A percentile compares a stretch with the other conserved stretches of the same genome.
These are phyloP conservation scores for Aaosphaeria pasadenensis DNA, from an alignment of 2,329 filamentous ascomycete species.

Conservation along the genomic window DNA sequence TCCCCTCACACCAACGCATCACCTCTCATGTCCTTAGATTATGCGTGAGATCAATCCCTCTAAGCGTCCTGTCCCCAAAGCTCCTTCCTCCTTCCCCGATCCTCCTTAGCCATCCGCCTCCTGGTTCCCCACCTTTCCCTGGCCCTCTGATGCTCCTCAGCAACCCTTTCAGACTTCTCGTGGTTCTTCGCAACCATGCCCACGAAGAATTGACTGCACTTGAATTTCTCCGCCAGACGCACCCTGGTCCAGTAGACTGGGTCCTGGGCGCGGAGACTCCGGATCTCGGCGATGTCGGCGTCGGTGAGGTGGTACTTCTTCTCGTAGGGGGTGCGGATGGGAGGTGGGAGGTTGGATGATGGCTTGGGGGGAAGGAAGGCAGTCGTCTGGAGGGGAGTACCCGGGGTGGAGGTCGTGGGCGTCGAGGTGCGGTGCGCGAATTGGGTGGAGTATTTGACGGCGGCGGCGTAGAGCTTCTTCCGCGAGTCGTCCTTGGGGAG, in stretches of 20 bases:
- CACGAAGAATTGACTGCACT: conserved; percentile 62
- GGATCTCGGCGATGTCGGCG: conserved; percentile 58
- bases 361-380: conserved; percentile 21
- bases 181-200: conserved; percentile 53
- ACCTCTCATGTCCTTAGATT: no score
- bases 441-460: conserved; percentile 18
- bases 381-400: conserved; percentile 22
- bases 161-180: conserved; percentile 40
- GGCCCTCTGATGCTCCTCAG: conserved; percentile 51
- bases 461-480: conserved; percentile 43
- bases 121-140: conserved; percentile 60
- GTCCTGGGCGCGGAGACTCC: conserved; percentile 52
- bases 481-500: conserved; percentile 59
- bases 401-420: conserved; percentile 23
- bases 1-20: no score
- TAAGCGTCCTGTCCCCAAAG: conserved; percentile 57
- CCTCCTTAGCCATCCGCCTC: conserved; percentile 60
- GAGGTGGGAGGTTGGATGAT: conserved; percentile 41
- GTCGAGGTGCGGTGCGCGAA: conserved; percentile 17
- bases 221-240: conserved; percentile 60
- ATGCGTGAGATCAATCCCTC: neutral
- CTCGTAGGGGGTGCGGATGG: conserved; percentile 50
- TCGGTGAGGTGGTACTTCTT: conserved; percentile 62
- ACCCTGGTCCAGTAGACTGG: conserved; percentile 59
- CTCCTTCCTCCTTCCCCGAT: conserved; percentile 58